Base-by-base conservation (phyloP, 306 rosid species). In the Alnus rubra region DNA sequence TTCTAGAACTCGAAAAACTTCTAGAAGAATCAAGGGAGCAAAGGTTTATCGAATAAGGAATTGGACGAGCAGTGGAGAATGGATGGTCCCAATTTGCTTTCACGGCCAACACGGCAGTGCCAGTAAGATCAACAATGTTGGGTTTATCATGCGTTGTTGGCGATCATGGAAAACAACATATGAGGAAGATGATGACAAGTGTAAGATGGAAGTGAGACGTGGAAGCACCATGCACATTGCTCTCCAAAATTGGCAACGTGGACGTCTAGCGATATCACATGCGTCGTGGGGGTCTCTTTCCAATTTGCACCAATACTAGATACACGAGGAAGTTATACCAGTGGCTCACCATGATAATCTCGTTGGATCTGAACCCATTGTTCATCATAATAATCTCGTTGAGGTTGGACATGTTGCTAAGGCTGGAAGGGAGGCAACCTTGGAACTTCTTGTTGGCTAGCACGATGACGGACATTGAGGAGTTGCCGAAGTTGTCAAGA, bases 71-170 rank as follows among this genome's bases (percentile, higher is more conserved):
- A 68, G 93, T 95, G 2, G 98, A 95, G 77, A 88, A 93, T 69
- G 99, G 98, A 1, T 95, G 97, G 99, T 90, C 96, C 2, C 89
- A 92, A 80, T 95, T 93, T 81, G 94, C 87, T 79, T 95, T 95
- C 79, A 73, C 81, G 1, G 82, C 31, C 14, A 64, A 73, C 50
- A 76, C 76, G 77, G 83, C 91, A 4, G 79, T 88, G 52, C 77
- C 92, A 4, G 84, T 88, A 65, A 84, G 85, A 77, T 86, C 94
- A 63, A 78, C 85, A 45, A 72, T 95, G 7, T 52, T 92, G 73
- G 28, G 28, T 23, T 23, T 23, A 23, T 23, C 28, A 23, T 23
- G 28, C 28, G 28, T 0, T 23, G 93, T 73, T 35, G 87, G 82
- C n/a, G 93, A 93, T 60, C 18, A 49, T 7, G 88, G 84, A 81